Base-by-base conservation (phyloP, 768 basidiomycete species). In the Trametes elegans region DNA sequence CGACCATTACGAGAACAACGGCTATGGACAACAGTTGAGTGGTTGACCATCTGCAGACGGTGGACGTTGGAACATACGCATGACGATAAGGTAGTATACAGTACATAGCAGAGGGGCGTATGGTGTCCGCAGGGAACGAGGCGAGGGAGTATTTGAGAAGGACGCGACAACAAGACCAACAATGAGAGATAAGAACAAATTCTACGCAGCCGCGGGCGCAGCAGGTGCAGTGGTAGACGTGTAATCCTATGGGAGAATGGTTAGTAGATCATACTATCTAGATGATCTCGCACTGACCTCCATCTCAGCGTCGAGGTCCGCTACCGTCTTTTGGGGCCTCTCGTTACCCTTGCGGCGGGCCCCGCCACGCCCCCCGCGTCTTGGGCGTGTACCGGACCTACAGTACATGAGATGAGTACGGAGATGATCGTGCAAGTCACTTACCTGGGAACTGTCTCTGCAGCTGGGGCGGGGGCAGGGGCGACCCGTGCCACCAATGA, bases 291-390 rank as follows among this genome's bases (percentile, higher is more conserved):
- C n/a, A 10, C 84, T 34, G 55, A 96, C 96, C 82, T 90, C 90
- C 96, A 98, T 98, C 78, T 98, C 96, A 7, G 95, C 93, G 69
- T 98, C 96, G 38, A 98, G 82, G 68, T 95, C 92, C 28, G 91
- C 96, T 3, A 78, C 91, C 19, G 84, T 83, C 77, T 96, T 96
- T 52, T 77, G 74, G 5, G 88, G 81, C 59, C 92, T 76, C 49
- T 88, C 84, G 36, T 61, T 68, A 64, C 26, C 41, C 55, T 55
- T 60, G 48, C 61, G 59, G 19, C 58, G 57, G 29, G 54, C 57
- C 14, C 57, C 51, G 24, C 63, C 44, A 23, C 65, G 21, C 32
- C 61, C n/a, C n/a, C n/a, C 45, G 32, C 70, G 49, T 74, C 74
- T 76, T 14, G 83, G 79, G 54, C 80, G 74, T 54, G 68, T 58